Percentiles rank a stretch among this genome's conserved stretches.
Conservation (phyloP, 768 basidiomycete genomes). For the Mycena capillaripes region DNA sequence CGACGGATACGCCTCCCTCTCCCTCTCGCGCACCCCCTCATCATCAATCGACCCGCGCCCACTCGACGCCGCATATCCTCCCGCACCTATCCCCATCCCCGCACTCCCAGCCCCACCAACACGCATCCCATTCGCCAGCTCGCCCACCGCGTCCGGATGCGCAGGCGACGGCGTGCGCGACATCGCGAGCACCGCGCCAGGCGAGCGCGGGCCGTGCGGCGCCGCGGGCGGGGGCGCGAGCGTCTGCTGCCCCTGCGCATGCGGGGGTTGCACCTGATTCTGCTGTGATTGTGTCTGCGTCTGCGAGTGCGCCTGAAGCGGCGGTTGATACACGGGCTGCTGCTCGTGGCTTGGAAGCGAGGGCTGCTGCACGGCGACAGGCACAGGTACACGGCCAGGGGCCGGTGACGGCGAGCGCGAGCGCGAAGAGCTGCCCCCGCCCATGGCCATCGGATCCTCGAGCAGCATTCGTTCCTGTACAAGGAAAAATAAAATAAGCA, state of each 20-base stretch:
- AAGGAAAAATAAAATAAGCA: neutral
- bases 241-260: constrained; percentile 24
- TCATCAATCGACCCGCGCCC: constrained; percentile 23
- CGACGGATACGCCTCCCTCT: neutral
- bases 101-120: constrained; percentile 25
- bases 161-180: constrained; percentile 84
- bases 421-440: constrained; percentile 51
- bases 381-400: neutral
- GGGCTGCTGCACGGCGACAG: constrained; percentile 1
- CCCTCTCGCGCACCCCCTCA: constrained; percentile 11
- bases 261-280: neutral
- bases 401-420: constrained; percentile 54
- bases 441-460: constrained; percentile 44
- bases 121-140: constrained; percentile 19
- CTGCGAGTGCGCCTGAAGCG: no score
- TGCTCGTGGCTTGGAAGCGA: constrained; percentile 19
- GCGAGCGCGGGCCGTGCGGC: constrained; percentile 81
- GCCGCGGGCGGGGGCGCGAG: constrained; percentile 78
- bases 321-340: constrained; percentile 21
- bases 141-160: constrained; percentile 43
- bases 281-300: neutral
- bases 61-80: constrained; percentile 22
- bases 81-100: no score
- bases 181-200: constrained; percentile 57
- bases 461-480: constrained; percentile 48